Evolutionary conservation across 2,329 filamentous ascomycete genomes (phyloP).

Genomic region (Phyllosticta citribraziliensis): DNA sequence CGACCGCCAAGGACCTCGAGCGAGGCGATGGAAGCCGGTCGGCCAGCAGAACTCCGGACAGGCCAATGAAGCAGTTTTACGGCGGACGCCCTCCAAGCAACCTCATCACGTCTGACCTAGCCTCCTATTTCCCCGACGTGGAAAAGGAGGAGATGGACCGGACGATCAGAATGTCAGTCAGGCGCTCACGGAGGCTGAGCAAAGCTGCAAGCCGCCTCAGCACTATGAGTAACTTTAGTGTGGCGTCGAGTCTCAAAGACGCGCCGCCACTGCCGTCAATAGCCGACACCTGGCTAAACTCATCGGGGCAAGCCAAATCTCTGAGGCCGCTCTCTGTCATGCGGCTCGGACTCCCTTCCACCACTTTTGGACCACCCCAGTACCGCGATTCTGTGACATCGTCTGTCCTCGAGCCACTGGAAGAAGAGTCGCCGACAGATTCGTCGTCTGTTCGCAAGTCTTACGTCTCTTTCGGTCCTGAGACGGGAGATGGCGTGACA

Average conservation of each 20-base stretch:
- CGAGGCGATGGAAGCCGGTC: slow-evolving; percentile 22
- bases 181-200: slow-evolving; percentile 82
- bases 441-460: slow-evolving; percentile 72
- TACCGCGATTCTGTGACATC: slow-evolving; percentile 85
- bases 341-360: slow-evolving; percentile 45
- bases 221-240: slow-evolving; percentile 86
- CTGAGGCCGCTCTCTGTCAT: slow-evolving; percentile 52
- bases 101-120: slow-evolving; percentile 90
- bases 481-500: slow-evolving; percentile 62
- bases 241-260: slow-evolving; percentile 84
- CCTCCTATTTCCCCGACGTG: slow-evolving; percentile 95
- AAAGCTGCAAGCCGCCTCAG: slow-evolving; percentile 87
- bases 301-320: slow-evolving; percentile 38
- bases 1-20: slow-evolving; percentile 39
- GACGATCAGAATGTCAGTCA: slow-evolving; percentile 84
- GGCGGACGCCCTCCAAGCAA: slow-evolving; percentile 90
- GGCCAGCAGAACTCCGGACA: slow-evolving; percentile 32
- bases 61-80: slow-evolving; percentile 69
- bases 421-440: slow-evolving; percentile 80
- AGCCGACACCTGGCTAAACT: slow-evolving; percentile 80
- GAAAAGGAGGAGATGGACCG: slow-evolving; percentile 90
- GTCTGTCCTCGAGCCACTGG: slow-evolving; percentile 77
- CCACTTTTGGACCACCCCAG: slow-evolving; percentile 34
- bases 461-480: slow-evolving; percentile 75
- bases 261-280: slow-evolving; percentile 93